Base-by-base conservation (phyloP, 805 yeast species). In the Yamadazyma phyllophila region DNA sequence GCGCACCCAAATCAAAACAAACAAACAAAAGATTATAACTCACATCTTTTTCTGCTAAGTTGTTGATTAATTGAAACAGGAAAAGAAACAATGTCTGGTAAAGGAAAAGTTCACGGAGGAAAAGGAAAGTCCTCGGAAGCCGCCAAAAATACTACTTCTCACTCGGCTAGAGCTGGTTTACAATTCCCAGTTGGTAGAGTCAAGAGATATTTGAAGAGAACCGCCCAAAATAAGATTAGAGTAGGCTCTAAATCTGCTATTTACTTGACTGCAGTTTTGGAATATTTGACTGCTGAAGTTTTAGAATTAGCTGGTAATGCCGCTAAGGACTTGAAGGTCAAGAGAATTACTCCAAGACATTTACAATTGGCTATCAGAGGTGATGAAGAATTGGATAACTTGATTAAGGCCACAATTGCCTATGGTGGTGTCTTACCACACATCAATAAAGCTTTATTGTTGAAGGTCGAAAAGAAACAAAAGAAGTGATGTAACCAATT, bases 121-220 rank as follows among this genome's bases (percentile, higher is more conserved):
- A 92, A 91, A 73, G 97, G 97, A 57, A 91, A 91, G 69, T 83
- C 95, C 20, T 88, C 96, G 29, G 77, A 71, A 50, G 53, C 62
- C 41, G 88, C 88, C 65, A 85, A 84, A 66, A 71, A 74, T 41
- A 78, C 92, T 16, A 91, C 86, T 58, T 87, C 96, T 11, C 96
- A 91, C 58, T 88, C 96, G 5, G 96, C 96, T 8, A 83, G 95
- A 67, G 97, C 97, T 24, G 97, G 97, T 20, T 74, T 90, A 65
- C 94, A 86, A 66, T 94, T 94, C 74, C 99, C 99, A 41, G 98
- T 95, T 32, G 99, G 99, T 49, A 89, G 99, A 84, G 90, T 94
- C 59, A 92, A 94, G 81, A 83, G 99, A 76, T 92, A 90, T 66
- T 77, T 94, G 69, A 92, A 91, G 76, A 84, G 78, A 67, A 88